Base-by-base conservation (phyloP, 1,284 basidiomycete species). In the Spongiforma sp. region DNA sequence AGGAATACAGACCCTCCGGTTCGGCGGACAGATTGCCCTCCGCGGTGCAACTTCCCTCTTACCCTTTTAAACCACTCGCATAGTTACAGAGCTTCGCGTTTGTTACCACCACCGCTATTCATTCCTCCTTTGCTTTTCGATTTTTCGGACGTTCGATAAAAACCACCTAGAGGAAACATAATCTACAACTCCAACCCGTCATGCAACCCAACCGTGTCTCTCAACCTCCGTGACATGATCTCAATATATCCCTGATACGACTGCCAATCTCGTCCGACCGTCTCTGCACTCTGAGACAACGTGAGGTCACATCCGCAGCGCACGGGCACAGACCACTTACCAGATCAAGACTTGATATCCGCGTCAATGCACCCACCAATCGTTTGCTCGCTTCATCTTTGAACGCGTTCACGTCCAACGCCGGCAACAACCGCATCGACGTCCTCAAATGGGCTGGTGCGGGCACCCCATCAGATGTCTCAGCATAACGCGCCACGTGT, bases 11-110 rank as follows among this genome's bases (percentile, higher is more conserved):
- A 96, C 95, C 0, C 82, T 96, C 39, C 86, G 93, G 33, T 88
- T 96, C 71, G 94, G 94, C 17, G 89, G 90, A 21, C 89, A 91
- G 65, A 86, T 96, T 78, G 89, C 91, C 2, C 78, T 96, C 26
- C 88, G 94, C 50, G 91, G 94, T 7, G 94, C 93, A 52, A 86
- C 90, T 39, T 93, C 83, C 68, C 79, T 96, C 11, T 81, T 96
- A 33, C 94, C 95, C 15, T 81, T 93, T 53, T 60, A 32, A 60
- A 39, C 50, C 7, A 4, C 30, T 21, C 28, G 30, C 17, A 50
- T 37, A 37, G 19, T 17, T 17, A 26, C 24, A 17, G 28, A 11
- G 21, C 43, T 15, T 46, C n/a, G 43, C 11, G 50, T 52, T 52
- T 52, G 28, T 30, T 52, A 30, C 50, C 50, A 32, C 17, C 0